Evolutionary conservation across 2,329 filamentous ascomycete species (phyloP).

Genomic region (Arthroderma sp.): DNA sequence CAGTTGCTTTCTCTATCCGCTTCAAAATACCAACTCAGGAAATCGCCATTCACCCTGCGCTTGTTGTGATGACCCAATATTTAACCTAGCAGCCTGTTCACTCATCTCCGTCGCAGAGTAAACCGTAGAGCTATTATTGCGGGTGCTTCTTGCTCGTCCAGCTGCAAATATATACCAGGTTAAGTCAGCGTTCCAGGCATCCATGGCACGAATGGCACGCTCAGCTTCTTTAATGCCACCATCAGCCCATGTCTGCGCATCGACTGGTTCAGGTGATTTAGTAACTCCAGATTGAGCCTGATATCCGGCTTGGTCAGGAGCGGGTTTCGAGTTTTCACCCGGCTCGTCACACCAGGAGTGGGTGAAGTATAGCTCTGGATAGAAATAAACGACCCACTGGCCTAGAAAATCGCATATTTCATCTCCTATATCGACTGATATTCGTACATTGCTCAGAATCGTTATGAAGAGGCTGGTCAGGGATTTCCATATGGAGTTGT

Average conservation of each 20-base stretch:
- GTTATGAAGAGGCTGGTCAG: slow-evolving; percentile 26
- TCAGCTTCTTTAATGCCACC: slow-evolving; percentile 15
- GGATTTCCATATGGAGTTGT: slow-evolving; percentile 28
- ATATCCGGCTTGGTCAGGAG: neutral
- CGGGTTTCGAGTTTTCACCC: neutral
- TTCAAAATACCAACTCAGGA: slow-evolving; percentile 16
- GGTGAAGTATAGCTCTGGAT: slow-evolving; percentile 22
- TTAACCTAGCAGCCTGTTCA: too few relatives aligned
- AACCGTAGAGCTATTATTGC: neutral
- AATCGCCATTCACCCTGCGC: slow-evolving; percentile 13
- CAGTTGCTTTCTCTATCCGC: neutral
- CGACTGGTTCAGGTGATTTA: slow-evolving; percentile 10
- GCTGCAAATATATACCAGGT: slow-evolving; percentile 29
- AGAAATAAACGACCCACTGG: slow-evolving; percentile 25
- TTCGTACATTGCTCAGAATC: slow-evolving; percentile 26
- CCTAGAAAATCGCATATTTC: slow-evolving; percentile 28
- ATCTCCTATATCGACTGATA: slow-evolving; percentile 28
- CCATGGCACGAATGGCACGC: slow-evolving; percentile 25
- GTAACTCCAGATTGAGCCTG: slow-evolving; percentile 3
- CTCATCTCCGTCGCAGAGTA: neutral
- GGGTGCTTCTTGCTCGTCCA: neutral
- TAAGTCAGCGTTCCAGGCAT: slow-evolving; percentile 29
- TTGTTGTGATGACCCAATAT: too few relatives aligned
- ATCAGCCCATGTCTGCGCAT: slow-evolving; percentile 17
- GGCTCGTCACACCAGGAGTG: slow-evolving; percentile 4